A percentile compares a stretch with the other conserved stretches of the same genome.
phyloP scores from a whole-genome alignment of 192 early-diverging fungal genomes.

The Coemansia sp. region DNA sequence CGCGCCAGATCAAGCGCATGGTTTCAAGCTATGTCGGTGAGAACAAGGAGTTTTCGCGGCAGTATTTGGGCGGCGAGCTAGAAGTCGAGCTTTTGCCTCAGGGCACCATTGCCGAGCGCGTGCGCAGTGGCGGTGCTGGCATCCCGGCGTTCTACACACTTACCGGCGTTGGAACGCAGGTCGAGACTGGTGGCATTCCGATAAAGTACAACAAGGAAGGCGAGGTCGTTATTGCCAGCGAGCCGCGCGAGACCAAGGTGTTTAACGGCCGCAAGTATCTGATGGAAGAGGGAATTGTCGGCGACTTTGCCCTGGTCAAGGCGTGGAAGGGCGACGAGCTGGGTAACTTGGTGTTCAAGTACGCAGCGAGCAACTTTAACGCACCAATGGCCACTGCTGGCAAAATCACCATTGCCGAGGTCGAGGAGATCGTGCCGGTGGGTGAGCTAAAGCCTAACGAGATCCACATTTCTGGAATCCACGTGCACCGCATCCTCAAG shows the following conservation, averaged over 20 bases:
- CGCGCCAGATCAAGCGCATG: conserved; percentile 78
- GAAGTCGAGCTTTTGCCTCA: conserved; percentile 79
- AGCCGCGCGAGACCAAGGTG: conserved; percentile 65
- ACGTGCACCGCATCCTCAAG: conserved; percentile 70
- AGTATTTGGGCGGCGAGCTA: conserved; percentile 77
- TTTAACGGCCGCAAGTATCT: conserved; percentile 69
- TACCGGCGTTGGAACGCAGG: conserved; percentile 69
- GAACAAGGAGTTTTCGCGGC: conserved; percentile 78
- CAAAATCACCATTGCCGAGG: conserved; percentile 75
- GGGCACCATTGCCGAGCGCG: conserved; percentile 72
- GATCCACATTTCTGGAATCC: conserved; percentile 73
- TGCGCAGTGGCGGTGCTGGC: conserved; percentile 70
- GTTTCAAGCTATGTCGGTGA: conserved; percentile 76
- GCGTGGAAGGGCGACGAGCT: conserved; percentile 82
- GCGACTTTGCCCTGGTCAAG: conserved; percentile 75
- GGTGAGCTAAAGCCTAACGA: conserved; percentile 67
- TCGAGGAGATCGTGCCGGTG: conserved; percentile 74
- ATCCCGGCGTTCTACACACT: conserved; percentile 73
- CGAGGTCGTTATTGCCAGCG: conserved; percentile 56
- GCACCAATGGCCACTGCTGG: conserved; percentile 72
- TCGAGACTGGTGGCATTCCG: conserved; percentile 69
- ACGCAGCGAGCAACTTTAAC: conserved; percentile 76
- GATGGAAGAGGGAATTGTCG: conserved; percentile 75
- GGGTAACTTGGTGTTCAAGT: conserved; percentile 74
- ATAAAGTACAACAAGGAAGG: conserved; percentile 65